phyloP scores from a whole-genome alignment of 306 rosid species.

The Prunus padus region DNA sequence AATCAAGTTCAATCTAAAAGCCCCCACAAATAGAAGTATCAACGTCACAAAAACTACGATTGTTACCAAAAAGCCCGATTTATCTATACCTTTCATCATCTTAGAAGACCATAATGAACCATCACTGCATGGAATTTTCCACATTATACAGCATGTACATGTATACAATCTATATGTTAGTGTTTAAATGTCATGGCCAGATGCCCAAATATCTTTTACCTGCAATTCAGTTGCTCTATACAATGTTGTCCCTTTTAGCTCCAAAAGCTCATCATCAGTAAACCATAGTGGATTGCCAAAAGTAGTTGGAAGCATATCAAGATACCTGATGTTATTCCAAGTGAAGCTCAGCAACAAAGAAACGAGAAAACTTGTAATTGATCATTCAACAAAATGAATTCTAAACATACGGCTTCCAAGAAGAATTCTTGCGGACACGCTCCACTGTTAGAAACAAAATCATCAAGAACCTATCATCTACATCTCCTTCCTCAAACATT shows the following conservation, averaged over 20 bases:
- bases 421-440: conserved; percentile 71
- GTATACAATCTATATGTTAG: neutral
- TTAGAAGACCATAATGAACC: neutral
- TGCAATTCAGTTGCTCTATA: conserved; percentile 84
- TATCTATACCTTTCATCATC: neutral
- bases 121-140: neutral
- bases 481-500: conserved; percentile 90
- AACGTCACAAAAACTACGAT: neutral
- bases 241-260: conserved; percentile 79
- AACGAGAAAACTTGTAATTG: conserved; percentile 7
- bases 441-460: conserved; percentile 78
- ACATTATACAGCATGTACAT: neutral
- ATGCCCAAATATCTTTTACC: conserved; percentile 36
- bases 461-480: conserved; percentile 86
- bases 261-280: conserved; percentile 67
- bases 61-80: neutral
- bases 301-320: conserved; percentile 83
- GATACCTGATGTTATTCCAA: conserved; percentile 61
- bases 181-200: neutral
- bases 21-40: neutral
- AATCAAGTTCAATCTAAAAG: neutral
- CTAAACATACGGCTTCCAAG: conserved; percentile 92
- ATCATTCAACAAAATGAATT: conserved; percentile 17
- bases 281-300: conserved; percentile 93
- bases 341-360: conserved; percentile 24